Conservation (phyloP, 257 asterid species). For the Ilex asprella region DNA sequence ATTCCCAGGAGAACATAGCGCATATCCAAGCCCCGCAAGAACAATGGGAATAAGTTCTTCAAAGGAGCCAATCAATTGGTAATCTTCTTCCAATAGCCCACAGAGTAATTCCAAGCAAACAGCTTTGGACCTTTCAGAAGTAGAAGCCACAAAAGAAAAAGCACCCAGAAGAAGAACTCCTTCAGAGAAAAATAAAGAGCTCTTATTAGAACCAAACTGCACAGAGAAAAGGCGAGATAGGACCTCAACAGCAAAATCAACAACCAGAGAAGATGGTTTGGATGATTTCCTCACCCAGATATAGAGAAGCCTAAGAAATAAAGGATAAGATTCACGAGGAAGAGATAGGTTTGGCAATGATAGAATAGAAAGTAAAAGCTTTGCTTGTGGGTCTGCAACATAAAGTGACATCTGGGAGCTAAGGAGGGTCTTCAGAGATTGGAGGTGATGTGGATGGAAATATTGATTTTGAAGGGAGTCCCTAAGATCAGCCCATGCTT, state of each 20-base stretch:
- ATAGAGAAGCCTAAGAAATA: constrained; percentile 66
- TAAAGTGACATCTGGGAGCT: constrained; percentile 54
- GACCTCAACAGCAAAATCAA: constrained; percentile 49
- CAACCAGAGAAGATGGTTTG: constrained; percentile 47
- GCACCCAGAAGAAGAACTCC: constrained; percentile 81
- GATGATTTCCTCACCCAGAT: constrained; percentile 78
- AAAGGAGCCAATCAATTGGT: constrained; percentile 30
- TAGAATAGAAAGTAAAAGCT: constrained; percentile 59
- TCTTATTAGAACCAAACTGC: constrained; percentile 27
- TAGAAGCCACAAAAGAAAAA: constrained; percentile 43
- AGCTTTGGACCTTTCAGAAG: constrained; percentile 55
- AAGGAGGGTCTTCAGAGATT: constrained; percentile 53
- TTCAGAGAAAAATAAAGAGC: constrained; percentile 54
- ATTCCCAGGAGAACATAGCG: constrained; percentile 53
- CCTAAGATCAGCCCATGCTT: constrained; percentile 92
- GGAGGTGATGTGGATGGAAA: constrained; percentile 50
- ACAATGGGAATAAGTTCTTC: constrained; percentile 46
- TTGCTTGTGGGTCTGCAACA: constrained; percentile 94
- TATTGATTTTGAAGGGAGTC: constrained; percentile 43
- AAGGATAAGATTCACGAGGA: constrained; percentile 58
- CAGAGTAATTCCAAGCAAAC: constrained; percentile 66
- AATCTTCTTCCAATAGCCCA: constrained; percentile 48
- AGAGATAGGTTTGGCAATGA: constrained; percentile 44
- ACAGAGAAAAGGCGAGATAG: constrained; percentile 36
- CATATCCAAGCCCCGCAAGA: constrained; percentile 82